Conservation (phyloP, 2,329 filamentous ascomycete genomes). For the Dactylella cylindrospora region DNA sequence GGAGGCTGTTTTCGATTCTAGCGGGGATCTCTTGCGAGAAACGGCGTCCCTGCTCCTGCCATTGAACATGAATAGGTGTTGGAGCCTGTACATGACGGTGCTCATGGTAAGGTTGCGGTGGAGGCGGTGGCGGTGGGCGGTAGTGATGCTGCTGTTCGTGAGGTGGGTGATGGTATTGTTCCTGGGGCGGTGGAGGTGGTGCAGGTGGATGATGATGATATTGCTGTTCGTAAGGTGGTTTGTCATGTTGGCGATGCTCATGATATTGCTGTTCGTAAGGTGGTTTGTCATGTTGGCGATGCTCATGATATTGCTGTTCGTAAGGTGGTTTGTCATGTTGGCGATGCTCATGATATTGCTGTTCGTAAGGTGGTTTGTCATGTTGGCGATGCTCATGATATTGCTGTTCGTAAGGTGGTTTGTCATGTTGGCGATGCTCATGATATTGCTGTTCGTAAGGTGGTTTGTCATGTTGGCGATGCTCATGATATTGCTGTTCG, state of each 20-base stretch:
- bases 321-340: too few relatives aligned
- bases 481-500: slow-evolving; percentile 45
- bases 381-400: slow-evolving; percentile 45
- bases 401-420: slow-evolving; percentile 40
- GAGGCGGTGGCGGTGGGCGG: slow-evolving; percentile 16
- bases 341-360: slow-evolving; percentile 45
- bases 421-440: slow-evolving; percentile 43
- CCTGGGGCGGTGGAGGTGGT: slow-evolving; percentile 8
- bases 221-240: slow-evolving; percentile 25
- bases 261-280: slow-evolving; percentile 42
- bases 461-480: slow-evolving; percentile 38
- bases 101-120: slow-evolving; percentile 3
- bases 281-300: slow-evolving; percentile 46
- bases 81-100: slow-evolving; percentile 22
- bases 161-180: slow-evolving; percentile 44
- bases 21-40: slow-evolving; percentile 44
- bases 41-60: slow-evolving; percentile 28
- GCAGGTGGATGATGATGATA: slow-evolving; percentile 18
- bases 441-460: slow-evolving; percentile 45
- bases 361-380: slow-evolving; percentile 33
- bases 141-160: slow-evolving; percentile 46
- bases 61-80: slow-evolving; percentile 16
- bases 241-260: slow-evolving; percentile 46
- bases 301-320: slow-evolving; percentile 46
- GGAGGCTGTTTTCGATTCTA: slow-evolving; percentile 43